phyloP scores from a whole-genome alignment of 1,284 basidiomycete genomes.

The Cryptococcus hybrid region DNA sequence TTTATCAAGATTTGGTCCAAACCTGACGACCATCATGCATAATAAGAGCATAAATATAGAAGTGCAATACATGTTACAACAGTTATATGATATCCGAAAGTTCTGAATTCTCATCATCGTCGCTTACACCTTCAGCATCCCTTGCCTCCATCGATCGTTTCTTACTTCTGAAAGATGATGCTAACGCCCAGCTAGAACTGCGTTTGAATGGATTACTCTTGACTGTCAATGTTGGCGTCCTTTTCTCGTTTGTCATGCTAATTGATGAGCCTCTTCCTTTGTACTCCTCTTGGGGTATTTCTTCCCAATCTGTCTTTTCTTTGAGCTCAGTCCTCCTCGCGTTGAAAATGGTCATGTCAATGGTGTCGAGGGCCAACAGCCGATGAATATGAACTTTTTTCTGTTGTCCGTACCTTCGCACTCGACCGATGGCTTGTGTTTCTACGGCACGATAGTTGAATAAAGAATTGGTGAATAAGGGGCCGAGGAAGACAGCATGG shows the following conservation, averaged over 20 bases:
- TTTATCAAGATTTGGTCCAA: too few species aligned
- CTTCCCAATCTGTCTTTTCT: constrained; percentile 35
- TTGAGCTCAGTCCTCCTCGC: constrained; percentile 23
- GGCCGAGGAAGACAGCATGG: constrained; percentile 92
- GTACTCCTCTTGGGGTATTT: constrained; percentile 28
- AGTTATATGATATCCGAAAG: too few species aligned
- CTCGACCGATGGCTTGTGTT: constrained; percentile 85
- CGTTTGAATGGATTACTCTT: background rate
- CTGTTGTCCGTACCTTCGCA: constrained; percentile 80
- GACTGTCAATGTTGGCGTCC: background rate
- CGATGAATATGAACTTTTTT: constrained; percentile 77
- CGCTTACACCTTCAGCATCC: too few species aligned
- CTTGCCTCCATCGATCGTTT: too few species aligned
- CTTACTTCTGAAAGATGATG: too few species aligned
- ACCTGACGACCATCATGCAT: too few species aligned
- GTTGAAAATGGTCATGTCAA: constrained; percentile 69
- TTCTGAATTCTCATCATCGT: too few species aligned
- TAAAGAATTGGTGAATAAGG: constrained; percentile 71
- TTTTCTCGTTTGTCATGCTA: background rate
- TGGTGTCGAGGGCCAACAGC: constrained; percentile 76
- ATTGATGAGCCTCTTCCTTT: constrained; percentile 11
- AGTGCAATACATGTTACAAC: too few species aligned
- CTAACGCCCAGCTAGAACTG: too few species aligned
- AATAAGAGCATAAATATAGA: too few species aligned
- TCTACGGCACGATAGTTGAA: constrained; percentile 82